These are phyloP conservation scores for Stereocaulon alpinum DNA, from an alignment of 495 filamentous ascomycete species.

Conservation along the genomic window DNA sequence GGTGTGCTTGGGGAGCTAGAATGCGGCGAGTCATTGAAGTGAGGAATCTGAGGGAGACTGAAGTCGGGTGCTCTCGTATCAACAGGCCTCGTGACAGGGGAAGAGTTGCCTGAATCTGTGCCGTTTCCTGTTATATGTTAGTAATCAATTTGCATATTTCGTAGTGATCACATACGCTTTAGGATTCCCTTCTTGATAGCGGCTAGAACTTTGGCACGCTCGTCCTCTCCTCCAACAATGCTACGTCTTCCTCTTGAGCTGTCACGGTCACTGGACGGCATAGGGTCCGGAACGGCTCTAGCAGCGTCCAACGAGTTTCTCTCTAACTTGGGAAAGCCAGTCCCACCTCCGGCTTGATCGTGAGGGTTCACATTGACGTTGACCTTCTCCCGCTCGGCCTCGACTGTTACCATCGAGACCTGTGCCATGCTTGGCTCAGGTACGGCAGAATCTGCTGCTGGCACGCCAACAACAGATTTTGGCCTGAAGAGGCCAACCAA, in stretches of 20 bases:
- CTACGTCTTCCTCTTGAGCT: conserved; percentile 55
- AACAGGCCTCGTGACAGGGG: conserved; percentile 48
- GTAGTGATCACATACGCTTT: conserved; percentile 58
- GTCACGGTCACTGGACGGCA: conserved; percentile 47
- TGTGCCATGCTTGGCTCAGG: conserved; percentile 61
- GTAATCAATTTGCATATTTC: not conserved
- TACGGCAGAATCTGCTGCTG: conserved; percentile 50
- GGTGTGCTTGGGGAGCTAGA: conserved; percentile 80
- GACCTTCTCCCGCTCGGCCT: conserved; percentile 80
- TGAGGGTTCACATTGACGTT: conserved; percentile 65
- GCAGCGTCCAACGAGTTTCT: conserved; percentile 59
- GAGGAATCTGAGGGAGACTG: conserved; percentile 44
- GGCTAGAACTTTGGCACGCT: conserved; percentile 82
- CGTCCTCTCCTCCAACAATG: conserved; percentile 81
- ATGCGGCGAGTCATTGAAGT: conserved; percentile 62
- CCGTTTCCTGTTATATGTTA: conserved; percentile 36
- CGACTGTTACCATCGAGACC: conserved; percentile 89
- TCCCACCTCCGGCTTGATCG: conserved; percentile 60
- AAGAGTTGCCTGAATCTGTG: conserved; percentile 55
- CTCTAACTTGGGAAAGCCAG: conserved; percentile 84
- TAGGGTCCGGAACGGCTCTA: conserved; percentile 29
- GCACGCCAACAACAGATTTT: conserved; percentile 76
- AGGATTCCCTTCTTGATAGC: conserved; percentile 89
- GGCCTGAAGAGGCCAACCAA: conserved; percentile 92
- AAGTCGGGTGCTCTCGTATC: conserved; percentile 42